Conservation (phyloP, 495 filamentous ascomycete genomes). For the Daldinia vernicosa region DNA sequence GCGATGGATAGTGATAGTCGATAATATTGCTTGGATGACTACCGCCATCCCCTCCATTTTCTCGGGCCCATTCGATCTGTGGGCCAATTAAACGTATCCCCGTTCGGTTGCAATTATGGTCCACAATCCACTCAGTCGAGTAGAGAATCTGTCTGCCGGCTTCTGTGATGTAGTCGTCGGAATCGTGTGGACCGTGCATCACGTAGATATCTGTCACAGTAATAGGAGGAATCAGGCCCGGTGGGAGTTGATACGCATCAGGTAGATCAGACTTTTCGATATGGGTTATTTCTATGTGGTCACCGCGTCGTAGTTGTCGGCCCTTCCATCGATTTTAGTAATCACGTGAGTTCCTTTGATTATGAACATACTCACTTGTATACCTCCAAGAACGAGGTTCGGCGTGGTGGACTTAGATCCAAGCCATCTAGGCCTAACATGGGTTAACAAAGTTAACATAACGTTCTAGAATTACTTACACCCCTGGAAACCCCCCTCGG, state of each 20-base stretch:
- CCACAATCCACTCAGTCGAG: constrained; percentile 63
- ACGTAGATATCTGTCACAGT: constrained; percentile 59
- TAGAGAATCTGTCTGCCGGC: constrained; percentile 66
- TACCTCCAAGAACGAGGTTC: constrained; percentile 64
- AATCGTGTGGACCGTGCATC: constrained; percentile 67
- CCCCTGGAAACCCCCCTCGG: constrained; percentile 63
- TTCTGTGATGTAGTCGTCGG: constrained; percentile 59
- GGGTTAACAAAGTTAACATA: not conserved
- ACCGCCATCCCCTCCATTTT: constrained; percentile 68
- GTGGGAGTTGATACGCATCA: constrained; percentile 30
- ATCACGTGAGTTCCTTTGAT: not conserved
- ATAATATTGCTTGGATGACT: constrained; percentile 67
- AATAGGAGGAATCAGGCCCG: constrained; percentile 21
- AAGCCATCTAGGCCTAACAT: constrained; percentile 58
- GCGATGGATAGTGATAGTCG: constrained; percentile 65
- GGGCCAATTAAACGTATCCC: constrained; percentile 67
- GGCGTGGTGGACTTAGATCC: constrained; percentile 68
- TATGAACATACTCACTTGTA: constrained; percentile 24
- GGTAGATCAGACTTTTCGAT: constrained; percentile 27
- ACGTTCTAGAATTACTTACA: constrained; percentile 34
- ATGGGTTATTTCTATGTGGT: constrained; percentile 52
- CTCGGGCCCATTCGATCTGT: constrained; percentile 63
- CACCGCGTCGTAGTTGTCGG: constrained; percentile 61
- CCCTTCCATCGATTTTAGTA: constrained; percentile 57
- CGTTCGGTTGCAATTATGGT: constrained; percentile 66